A percentile compares a stretch with the other conserved stretches of the same genome.
Evolutionary conservation across 306 rosid genomes (phyloP).

Genomic region (Carpinus fangiana): DNA sequence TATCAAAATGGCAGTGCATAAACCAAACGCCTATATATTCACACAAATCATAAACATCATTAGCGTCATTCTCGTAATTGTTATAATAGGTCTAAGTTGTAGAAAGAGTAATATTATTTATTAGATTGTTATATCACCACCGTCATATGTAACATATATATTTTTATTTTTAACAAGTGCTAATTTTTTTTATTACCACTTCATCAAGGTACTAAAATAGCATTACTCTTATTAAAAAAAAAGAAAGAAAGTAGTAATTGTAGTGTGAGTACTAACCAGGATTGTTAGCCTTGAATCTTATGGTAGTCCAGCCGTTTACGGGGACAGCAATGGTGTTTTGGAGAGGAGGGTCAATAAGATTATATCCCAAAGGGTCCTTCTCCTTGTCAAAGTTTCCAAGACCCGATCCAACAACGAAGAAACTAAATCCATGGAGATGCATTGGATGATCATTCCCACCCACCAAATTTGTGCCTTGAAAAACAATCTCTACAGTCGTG

Average conservation of each 20-base stretch:
- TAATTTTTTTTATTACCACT: too few species aligned
- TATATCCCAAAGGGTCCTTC: constrained; percentile 29
- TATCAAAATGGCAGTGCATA: constrained; percentile 33
- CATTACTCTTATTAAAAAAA: too few species aligned
- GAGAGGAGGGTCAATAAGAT: constrained; percentile 37
- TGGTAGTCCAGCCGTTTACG: constrained; percentile 26
- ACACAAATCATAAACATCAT: neutral
- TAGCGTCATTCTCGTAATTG: too few species aligned
- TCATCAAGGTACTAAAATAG: too few species aligned
- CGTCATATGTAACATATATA: too few species aligned
- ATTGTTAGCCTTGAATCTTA: constrained; percentile 36
- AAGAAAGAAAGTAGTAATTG: neutral
- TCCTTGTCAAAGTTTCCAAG: constrained; percentile 34
- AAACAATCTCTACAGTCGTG: constrained; percentile 29
- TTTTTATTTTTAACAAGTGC: too few species aligned
- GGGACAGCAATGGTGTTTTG: constrained; percentile 34
- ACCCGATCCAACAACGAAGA: constrained; percentile 30
- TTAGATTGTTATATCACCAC: too few species aligned
- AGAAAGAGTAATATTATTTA: too few species aligned
- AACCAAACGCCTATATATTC: constrained; percentile 30
- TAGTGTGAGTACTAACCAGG: constrained; percentile 18
- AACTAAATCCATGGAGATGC: constrained; percentile 38
- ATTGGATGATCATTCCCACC: constrained; percentile 36
- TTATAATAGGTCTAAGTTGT: too few species aligned
- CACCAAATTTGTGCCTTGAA: constrained; percentile 35